phyloP scores from a whole-genome alignment of 441 rosid genomes.

The Eruca vesicaria region DNA sequence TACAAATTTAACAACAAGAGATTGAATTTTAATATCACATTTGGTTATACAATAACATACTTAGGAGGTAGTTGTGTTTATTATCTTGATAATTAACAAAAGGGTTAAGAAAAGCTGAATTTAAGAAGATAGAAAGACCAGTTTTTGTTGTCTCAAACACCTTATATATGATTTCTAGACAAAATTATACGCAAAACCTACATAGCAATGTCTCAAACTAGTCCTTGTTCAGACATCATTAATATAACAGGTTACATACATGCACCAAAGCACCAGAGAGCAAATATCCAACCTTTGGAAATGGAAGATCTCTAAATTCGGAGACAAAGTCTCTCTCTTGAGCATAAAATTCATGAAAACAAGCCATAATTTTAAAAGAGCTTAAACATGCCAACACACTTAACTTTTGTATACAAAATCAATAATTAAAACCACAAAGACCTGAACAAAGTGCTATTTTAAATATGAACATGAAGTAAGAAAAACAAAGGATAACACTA shows the following conservation, averaged over 20 bases:
- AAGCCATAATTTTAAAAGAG: not conserved
- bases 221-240: slow-evolving; percentile 16
- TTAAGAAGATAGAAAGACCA: not conserved
- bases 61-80: not conserved
- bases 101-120: not conserved
- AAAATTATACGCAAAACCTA: not conserved
- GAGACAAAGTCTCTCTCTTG: not conserved
- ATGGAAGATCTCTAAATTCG: not conserved
- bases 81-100: not conserved
- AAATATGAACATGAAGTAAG: slow-evolving; percentile 4
- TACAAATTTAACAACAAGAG: too few species aligned
- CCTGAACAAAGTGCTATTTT: not conserved
- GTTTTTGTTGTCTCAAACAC: not conserved
- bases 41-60: too few species aligned
- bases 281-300: not conserved
- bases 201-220: slow-evolving; percentile 12
- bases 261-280: not conserved
- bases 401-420: not conserved
- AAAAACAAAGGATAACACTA: slow-evolving; percentile 4
- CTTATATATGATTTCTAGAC: not conserved
- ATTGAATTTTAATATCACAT: too few species aligned
- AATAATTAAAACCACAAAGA: not conserved
- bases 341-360: not conserved
- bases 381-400: not conserved
- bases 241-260: not conserved